Evolutionary conservation across 768 basidiomycete genomes (phyloP), one percentile per base, ranked within the genome.

Genomic region (Trichaptum fuscoviolaceum): DNA sequence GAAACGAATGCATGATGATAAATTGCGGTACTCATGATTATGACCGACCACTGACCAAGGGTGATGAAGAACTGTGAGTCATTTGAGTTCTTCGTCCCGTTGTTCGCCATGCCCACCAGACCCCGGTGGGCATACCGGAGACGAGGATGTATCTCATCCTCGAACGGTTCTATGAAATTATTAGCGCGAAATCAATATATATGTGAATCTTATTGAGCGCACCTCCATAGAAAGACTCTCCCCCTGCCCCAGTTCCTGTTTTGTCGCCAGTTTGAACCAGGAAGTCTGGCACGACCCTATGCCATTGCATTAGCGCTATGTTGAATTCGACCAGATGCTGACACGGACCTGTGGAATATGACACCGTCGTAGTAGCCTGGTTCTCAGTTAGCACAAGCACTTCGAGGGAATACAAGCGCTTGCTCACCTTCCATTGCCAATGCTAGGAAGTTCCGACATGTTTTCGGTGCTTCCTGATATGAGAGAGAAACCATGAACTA

Each of bases 61-160:
- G 97, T 99, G 63, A 99, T 89, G 74, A 98, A 90, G 78, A 95
- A 99, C 75, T 99, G 96, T 0, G 94, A 96, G 64, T 93, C 91
- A 70, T 99, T 99, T 3, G 92, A 87, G 73, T 96, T 85, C 76
- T 91, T 93, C 30, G 83, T 82, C 10, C 95, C 94, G 66, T 84
- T 88, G 72, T 97, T 97, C 4, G 97, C 97, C 93, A 97, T 96
- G 0, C 84, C 97, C 1, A 99, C 88, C 1, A 99, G 76, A 0
- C 97, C 97, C 64, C 97, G 90, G 72, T 99, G 91, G 0, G 87
- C 79, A 75, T 92, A 98, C 52, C 92, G 89, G 67, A 99, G 80
- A 42, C 97, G 86, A 3, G 95, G 94, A 71, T 96, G 95, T 23
- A 95, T 88, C 77, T 99, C 96, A 78, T 97, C 95, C 74, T 94